Percentiles rank a stretch among this genome's conserved stretches.
phyloP scores from a whole-genome alignment of 768 basidiomycete genomes.

The Tulasnella sp. region DNA sequence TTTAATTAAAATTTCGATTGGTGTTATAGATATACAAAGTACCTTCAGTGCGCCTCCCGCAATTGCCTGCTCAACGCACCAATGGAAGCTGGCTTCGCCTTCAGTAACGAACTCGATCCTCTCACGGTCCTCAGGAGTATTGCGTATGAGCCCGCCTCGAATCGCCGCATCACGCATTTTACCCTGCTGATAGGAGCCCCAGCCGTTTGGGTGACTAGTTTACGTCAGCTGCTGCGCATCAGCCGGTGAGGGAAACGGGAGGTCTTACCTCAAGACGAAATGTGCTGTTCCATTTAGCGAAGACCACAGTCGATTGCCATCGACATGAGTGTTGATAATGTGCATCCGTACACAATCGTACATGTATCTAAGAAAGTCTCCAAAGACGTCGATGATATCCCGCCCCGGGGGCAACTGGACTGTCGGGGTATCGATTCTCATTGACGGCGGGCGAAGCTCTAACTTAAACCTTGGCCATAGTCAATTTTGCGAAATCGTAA shows the following conservation, averaged over 20 bases:
- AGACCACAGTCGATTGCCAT: not conserved
- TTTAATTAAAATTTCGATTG: not conserved
- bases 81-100: slow-evolving; percentile 49
- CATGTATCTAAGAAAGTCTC: slow-evolving; percentile 7
- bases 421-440: not conserved
- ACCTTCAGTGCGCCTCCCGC: slow-evolving; percentile 30
- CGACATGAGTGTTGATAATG: not conserved
- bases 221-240: not conserved
- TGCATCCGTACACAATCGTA: not conserved
- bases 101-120: slow-evolving; percentile 44
- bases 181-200: slow-evolving; percentile 40
- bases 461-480: slow-evolving; percentile 13
- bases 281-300: not conserved
- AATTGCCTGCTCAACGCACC: slow-evolving; percentile 37
- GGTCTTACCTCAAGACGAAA: not conserved
- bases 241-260: not conserved
- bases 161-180: slow-evolving; percentile 41
- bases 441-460: not conserved
- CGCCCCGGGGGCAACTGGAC: not conserved
- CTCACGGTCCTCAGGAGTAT: slow-evolving; percentile 32
- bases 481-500: no score
- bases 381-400: not conserved
- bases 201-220: slow-evolving; percentile 37
- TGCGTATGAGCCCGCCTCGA: slow-evolving; percentile 36
- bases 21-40: not conserved